These are phyloP conservation scores for Fusarium sp. DNA, from an alignment of 2,329 filamentous ascomycete species.

Conservation along the genomic window DNA sequence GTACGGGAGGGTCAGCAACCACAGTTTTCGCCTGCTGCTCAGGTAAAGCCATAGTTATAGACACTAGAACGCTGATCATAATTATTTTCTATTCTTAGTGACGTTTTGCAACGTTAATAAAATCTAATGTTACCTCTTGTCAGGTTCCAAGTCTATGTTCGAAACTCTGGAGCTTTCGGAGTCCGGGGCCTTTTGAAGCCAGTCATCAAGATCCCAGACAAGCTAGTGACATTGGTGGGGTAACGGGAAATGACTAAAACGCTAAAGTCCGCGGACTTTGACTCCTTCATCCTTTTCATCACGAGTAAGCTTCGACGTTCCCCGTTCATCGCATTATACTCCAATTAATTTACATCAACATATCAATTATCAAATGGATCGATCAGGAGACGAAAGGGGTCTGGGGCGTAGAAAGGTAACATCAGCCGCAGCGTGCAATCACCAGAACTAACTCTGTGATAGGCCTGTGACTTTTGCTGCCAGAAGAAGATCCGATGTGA, in stretches of 20 bases:
- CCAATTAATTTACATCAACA: not conserved
- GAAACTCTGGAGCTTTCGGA: not conserved
- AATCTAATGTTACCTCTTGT: not conserved
- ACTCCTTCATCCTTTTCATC: not conserved
- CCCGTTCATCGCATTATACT: not conserved
- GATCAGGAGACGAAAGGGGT: not conserved
- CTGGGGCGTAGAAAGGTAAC: constrained; percentile 18
- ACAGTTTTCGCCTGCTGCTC: not conserved
- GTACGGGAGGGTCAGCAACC: not conserved
- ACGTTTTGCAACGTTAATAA: no score
- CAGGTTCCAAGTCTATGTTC: not conserved
- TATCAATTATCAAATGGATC: not conserved
- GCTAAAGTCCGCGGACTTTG: not conserved
- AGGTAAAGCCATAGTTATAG: not conserved
- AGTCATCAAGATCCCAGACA: not conserved
- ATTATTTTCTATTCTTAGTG: no score
- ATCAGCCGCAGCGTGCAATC: not conserved
- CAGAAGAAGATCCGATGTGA: constrained; percentile 23
- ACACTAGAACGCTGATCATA: no score
- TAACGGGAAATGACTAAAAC: not conserved
- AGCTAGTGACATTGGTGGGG: not conserved
- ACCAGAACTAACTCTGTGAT: not conserved
- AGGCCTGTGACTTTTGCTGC: constrained; percentile 24
- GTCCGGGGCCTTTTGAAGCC: not conserved
- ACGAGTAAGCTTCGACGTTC: not conserved